Base-by-base conservation (phyloP, 345 rosid genomes). In the Camelina hispida region DNA sequence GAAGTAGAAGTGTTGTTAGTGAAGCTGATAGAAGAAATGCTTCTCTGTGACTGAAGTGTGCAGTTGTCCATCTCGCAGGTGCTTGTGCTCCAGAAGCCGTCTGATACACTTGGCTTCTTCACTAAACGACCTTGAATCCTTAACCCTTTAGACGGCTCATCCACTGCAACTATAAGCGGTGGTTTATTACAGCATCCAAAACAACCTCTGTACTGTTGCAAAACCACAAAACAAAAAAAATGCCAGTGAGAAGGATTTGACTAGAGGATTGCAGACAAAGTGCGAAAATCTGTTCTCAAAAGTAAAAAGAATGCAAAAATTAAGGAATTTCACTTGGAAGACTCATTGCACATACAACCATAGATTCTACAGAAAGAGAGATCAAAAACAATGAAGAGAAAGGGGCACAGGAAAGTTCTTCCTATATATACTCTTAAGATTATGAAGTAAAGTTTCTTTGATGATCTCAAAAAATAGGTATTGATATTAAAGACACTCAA, bases 171-270 rank as follows among this genome's bases (percentile, higher is more conserved):
- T 76, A 71, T 73, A 68, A 78, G 66, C 37, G 87, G 72, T 46
- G 84, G 86, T 75, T 83, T 86, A 66, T 58, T 69, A 78, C 79
- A 85, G 88, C 96, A 83, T 84, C 92, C 94, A 80, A 91, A 85
- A 86, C 97, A 93, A 86, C 93, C 91, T 85, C 97, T 87, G 90
- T 86, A 84, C 98, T 93, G 97, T 90, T 86, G 76, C 87, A 79
- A 87, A 86, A 88, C 78, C 75, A 86, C 82, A 79, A 67, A 64
- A 66, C 68, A 59, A 69, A 84, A 69, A 84, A 63, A 59, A 60
- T 37, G 71, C 75, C 59, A 70, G 68, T 71, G 76, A 77, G 80
- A 77, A 70, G 62, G 16, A 42, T 65, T 47, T 40, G 84, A 84
- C 81, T 79, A 86, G 80, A 86, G 80, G 50, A 78, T 73, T 38